Percentiles rank a stretch among this genome's conserved stretches.
Conservation (phyloP, 2,329 filamentous ascomycete species). For the Botrytis galanthina region DNA sequence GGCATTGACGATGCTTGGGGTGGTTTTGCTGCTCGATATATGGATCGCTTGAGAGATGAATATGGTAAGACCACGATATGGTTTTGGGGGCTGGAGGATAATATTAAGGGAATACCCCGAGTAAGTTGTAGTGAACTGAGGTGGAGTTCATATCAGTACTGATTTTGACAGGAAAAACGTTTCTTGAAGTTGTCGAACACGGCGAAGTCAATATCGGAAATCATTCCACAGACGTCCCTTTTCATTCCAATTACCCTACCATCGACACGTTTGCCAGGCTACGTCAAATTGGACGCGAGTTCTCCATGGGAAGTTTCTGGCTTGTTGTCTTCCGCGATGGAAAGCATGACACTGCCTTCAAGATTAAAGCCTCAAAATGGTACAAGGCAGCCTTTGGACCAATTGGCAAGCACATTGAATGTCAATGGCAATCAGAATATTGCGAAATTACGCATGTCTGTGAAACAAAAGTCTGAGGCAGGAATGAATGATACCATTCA, state of each 20-base stretch:
- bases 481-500: not conserved
- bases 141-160: conserved; percentile 17
- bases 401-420: conserved; percentile 66
- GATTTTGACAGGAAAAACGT: conserved; percentile 53
- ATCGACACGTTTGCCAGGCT: conserved; percentile 53
- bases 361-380: conserved; percentile 55
- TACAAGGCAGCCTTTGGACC: conserved; percentile 51
- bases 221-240: conserved; percentile 70
- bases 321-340: conserved; percentile 71
- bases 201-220: conserved; percentile 66
- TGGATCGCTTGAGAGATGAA: conserved; percentile 81
- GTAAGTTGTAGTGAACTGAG: conserved; percentile 42
- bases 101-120: conserved; percentile 50
- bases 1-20: conserved; percentile 77
- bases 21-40: conserved; percentile 69
- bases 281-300: conserved; percentile 56
- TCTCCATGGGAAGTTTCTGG: conserved; percentile 81
- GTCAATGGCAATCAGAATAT: conserved; percentile 77
- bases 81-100: conserved; percentile 79
- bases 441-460: conserved; percentile 67
- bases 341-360: conserved; percentile 75
- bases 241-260: conserved; percentile 72
- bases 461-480: conserved; percentile 28
- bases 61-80: conserved; percentile 84
- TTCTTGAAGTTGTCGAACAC: conserved; percentile 68